Base-by-base conservation (phyloP, 1,284 basidiomycete species). In the Microbotryum saponariae region DNA sequence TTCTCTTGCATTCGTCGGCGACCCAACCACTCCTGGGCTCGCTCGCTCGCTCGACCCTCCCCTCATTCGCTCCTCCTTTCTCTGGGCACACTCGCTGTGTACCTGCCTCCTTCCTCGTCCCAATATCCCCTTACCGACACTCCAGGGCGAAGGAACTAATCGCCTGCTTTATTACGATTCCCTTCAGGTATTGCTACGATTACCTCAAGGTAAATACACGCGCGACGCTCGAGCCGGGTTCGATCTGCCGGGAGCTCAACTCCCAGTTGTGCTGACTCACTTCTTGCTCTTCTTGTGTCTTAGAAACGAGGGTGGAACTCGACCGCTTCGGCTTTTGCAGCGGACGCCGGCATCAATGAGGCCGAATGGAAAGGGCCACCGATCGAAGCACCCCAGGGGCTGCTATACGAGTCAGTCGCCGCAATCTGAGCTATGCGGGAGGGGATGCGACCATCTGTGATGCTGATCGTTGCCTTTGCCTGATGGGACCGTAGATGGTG, bases 331-430 rank as follows among this genome's bases (percentile, higher is more conserved):
- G 51, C 50, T 2, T 67, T 69, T 18, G 68, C 68, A 0, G 50
- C 59, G n/a, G 68, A 67, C 37, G 68, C 68, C 5, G 68, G 68
- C 3, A 65, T 69, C 25, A 62, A 67, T 29, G 68, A 69, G 49
- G 51, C 54, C 4, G 48, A 52, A 4, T 69, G 68, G 68, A 61
- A 64, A 54, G 56, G 68, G 12, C 68, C 68, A 6, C 76, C 76
- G 0, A 74, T 78, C 57, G 74, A 77, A 60, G 72, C 74, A 6
- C 72, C 72, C 6, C 76, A 78, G 51, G 75, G 77, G 0, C 63
- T 76, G 6, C 63, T 78, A 44, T 72, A 73, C 60, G 77, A 78
- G 76, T 77, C 58, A 71, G 76, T 73, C 37, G 6, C 3, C 42
- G 6, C 49, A 1, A 25, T 21, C 9, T 23, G 2, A 8, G 16